These are phyloP conservation scores for Xylaria arbuscula DNA, from an alignment of 2,329 filamentous ascomycete genomes.

Conservation along the genomic window DNA sequence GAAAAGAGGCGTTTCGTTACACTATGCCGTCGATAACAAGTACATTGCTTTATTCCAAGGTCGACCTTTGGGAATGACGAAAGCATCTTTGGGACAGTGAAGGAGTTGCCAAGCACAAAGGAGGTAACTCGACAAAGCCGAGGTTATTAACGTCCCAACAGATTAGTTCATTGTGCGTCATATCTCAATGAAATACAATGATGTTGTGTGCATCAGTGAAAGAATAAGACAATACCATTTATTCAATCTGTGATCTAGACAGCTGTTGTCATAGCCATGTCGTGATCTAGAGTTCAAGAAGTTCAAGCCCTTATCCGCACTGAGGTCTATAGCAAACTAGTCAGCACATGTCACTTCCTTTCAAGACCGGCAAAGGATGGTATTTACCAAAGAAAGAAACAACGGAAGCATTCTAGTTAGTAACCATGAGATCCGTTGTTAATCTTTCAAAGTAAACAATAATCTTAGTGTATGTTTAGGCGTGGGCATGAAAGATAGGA, in stretches of 20 bases:
- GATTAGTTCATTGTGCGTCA: conserved; percentile 20
- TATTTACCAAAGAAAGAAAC: neutral
- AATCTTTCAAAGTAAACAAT: neutral
- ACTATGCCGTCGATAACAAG: neutral
- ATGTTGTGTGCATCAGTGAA: neutral
- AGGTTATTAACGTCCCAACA: neutral
- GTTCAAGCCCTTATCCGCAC: neutral
- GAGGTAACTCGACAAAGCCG: conserved; percentile 28
- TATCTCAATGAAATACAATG: neutral
- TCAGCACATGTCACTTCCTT: neutral
- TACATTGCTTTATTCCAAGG: conserved; percentile 26
- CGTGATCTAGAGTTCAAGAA: neutral
- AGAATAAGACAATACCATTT: neutral
- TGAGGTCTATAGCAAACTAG: neutral
- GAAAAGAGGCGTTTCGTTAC: conserved; percentile 7
- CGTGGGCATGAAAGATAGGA: neutral
- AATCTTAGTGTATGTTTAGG: neutral
- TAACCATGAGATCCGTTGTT: neutral
- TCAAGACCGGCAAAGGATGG: neutral
- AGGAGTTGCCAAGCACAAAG: conserved; percentile 21
- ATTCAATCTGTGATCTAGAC: too few species aligned
- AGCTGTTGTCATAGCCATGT: neutral
- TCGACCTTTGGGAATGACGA: conserved; percentile 24
- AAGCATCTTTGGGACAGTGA: conserved; percentile 31
- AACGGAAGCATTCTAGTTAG: conserved; percentile 1